phyloP scores from a whole-genome alignment of 192 early-diverging fungal genomes.

The Coemansia asiatica region DNA sequence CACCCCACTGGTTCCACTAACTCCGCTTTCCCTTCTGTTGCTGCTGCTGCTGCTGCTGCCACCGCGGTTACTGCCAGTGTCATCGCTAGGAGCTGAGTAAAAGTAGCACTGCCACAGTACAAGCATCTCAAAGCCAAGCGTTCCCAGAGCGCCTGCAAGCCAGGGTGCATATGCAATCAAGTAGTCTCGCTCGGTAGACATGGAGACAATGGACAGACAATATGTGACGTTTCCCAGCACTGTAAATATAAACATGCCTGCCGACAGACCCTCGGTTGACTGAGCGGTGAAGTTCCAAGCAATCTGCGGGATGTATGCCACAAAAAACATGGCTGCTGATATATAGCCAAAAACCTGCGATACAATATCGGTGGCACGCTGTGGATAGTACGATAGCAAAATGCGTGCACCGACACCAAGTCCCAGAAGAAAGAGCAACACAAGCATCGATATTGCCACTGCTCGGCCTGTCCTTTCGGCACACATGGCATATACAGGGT shows the following conservation, averaged over 20 bases:
- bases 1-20: neutral
- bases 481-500: constrained; percentile 19
- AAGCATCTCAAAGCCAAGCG: constrained; percentile 46
- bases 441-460: constrained; percentile 17
- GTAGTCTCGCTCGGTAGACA: constrained; percentile 39
- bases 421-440: constrained; percentile 22
- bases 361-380: constrained; percentile 44
- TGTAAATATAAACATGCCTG: constrained; percentile 81
- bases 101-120: constrained; percentile 50
- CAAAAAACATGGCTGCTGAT: constrained; percentile 70
- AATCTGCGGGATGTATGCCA: constrained; percentile 79
- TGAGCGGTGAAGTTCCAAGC: constrained; percentile 71
- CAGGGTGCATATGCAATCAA: constrained; percentile 48
- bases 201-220: constrained; percentile 42
- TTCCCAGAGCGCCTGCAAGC: constrained; percentile 50
- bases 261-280: constrained; percentile 76
- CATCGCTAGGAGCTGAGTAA: constrained; percentile 26
- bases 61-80: constrained; percentile 3
- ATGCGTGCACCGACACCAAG: constrained; percentile 25
- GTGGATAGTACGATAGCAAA: constrained; percentile 34
- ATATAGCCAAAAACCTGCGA: constrained; percentile 73
- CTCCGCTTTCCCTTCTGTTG: constrained; percentile 1
- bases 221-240: constrained; percentile 72
- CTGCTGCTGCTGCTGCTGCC: constrained; percentile 11
- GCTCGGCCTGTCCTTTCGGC: constrained; percentile 28